Conservation (phyloP, 2,329 filamentous ascomycete genomes). For the Xylariaceae sp. region DNA sequence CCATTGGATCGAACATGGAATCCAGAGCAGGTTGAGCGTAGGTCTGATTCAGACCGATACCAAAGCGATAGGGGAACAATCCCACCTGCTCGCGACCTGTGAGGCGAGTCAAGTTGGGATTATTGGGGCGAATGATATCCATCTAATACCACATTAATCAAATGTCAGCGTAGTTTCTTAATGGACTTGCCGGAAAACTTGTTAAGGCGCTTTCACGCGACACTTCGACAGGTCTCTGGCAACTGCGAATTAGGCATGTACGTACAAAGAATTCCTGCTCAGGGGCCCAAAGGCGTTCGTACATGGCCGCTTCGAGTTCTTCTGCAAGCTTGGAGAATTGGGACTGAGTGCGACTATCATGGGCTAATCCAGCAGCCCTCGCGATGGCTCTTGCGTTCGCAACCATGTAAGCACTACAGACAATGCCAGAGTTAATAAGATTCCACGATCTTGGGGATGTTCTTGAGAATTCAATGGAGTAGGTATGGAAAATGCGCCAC, state of each 20-base stretch:
- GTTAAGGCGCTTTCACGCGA: too few relatives aligned
- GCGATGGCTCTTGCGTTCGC: conserved; percentile 39
- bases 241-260: neutral
- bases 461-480: too few relatives aligned
- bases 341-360: conserved; percentile 28
- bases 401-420: conserved; percentile 36
- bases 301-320: conserved; percentile 33
- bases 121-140: conserved; percentile 33
- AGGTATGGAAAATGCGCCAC: too few relatives aligned
- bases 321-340: conserved; percentile 34
- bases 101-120: conserved; percentile 33
- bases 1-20: conserved; percentile 33
- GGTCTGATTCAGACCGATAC: conserved; percentile 33
- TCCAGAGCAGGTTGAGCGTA: conserved; percentile 32
- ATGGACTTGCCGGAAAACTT: neutral
- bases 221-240: too few relatives aligned
- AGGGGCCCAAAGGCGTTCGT: conserved; percentile 35
- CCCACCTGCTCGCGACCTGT: conserved; percentile 39
- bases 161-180: conserved; percentile 1
- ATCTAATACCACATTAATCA: conserved; percentile 4
- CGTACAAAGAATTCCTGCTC: conserved; percentile 36
- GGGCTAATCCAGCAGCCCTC: conserved; percentile 33
- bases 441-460: too few relatives aligned
- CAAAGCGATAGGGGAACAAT: conserved; percentile 39
- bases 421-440: neutral